A percentile compares a stretch with the other conserved stretches of the same genome.
Evolutionary conservation across 345 rosid genomes (phyloP).

Genomic region (Syzygium oleosum): DNA sequence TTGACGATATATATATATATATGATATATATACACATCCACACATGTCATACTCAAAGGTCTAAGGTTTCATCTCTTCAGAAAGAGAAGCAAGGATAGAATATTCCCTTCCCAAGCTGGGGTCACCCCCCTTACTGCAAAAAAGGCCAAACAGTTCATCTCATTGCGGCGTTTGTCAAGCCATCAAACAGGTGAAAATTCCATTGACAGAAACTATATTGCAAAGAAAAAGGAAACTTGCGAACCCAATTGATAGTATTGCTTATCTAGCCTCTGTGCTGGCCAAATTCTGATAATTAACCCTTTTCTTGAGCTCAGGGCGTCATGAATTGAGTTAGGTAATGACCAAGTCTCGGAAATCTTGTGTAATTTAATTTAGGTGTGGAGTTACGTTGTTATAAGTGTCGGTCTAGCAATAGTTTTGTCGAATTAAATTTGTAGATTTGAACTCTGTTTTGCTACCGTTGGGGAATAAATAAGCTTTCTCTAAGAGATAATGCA

Average conservation of each 20-base stretch:
- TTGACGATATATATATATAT: background rate
- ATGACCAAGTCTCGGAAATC: background rate
- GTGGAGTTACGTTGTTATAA: background rate
- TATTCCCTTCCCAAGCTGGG: background rate
- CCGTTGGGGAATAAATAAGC: background rate
- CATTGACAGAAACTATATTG: background rate
- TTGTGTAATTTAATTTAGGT: background rate
- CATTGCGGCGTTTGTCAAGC: background rate
- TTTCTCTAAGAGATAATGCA: background rate
- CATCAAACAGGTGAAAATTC: background rate
- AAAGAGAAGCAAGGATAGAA: background rate
- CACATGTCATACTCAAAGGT: background rate
- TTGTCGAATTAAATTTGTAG: background rate
- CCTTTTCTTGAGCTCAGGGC: background rate
- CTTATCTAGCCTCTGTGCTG: background rate
- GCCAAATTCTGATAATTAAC: background rate
- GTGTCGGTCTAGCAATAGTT: rapidly evolving
- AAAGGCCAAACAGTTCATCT: background rate
- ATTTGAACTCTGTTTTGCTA: rapidly evolving
- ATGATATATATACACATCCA: background rate
- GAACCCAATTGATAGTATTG: background rate
- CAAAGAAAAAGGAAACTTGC: background rate
- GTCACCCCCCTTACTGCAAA: background rate
- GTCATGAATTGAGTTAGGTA: background rate
- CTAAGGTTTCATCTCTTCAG: background rate